Percentiles rank a stretch among this genome's conserved stretches.
These are phyloP conservation scores for Flaveria linearis DNA, from an alignment of 129 eudicot genomes.

Conservation along the genomic window DNA sequence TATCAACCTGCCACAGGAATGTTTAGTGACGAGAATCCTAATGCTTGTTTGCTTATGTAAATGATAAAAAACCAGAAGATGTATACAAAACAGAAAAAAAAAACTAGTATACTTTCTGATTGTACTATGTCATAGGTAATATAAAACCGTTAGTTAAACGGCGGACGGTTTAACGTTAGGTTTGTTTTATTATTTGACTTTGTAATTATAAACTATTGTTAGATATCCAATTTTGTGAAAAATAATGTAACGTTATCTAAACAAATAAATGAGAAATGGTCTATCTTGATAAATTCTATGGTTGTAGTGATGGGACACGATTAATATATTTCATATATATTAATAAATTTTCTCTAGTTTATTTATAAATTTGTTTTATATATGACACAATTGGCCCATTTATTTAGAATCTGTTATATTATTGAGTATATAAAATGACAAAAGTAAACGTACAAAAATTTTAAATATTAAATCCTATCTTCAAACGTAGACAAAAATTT, in stretches of 20 bases:
- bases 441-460: neutral
- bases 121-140: neutral
- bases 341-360: neutral
- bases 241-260: neutral
- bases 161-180: conserved; percentile 23
- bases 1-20: conserved; percentile 40
- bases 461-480: neutral
- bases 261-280: conserved; percentile 19
- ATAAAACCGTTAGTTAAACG: neutral
- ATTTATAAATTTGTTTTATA: neutral
- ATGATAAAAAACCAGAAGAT: neutral
- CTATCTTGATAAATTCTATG: conserved; percentile 9
- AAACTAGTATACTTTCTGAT: neutral
- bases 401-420: neutral
- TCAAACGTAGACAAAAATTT: neutral
- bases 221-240: conserved; percentile 27
- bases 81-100: neutral
- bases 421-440: neutral
- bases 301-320: conserved; percentile 7
- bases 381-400: neutral
- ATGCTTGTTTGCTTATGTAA: conserved; percentile 73
- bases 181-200: conserved; percentile 30
- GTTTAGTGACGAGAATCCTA: conserved; percentile 80
- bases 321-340: neutral
- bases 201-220: conserved; percentile 20